These are phyloP conservation scores for Carpinus viminea DNA, from an alignment of 306 rosid species.

Conservation along the genomic window DNA sequence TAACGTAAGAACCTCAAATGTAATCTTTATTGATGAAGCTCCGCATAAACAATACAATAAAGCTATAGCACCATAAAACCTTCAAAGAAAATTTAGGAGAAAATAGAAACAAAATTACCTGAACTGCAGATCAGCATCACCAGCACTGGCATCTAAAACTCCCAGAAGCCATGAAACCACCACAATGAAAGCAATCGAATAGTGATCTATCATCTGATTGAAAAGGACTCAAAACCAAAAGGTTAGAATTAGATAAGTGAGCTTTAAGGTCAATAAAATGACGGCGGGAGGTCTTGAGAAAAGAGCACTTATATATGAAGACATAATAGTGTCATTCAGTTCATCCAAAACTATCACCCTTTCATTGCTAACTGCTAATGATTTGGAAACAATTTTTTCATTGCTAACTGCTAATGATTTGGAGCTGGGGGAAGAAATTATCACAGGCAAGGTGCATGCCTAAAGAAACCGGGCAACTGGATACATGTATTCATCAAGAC, in stretches of 20 bases:
- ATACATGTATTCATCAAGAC: too few relatives aligned
- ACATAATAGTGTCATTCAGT: neutral
- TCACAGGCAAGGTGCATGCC: too few relatives aligned
- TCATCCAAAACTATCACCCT: neutral
- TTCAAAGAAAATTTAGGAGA: neutral
- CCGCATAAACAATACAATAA: neutral
- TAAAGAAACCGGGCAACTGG: too few relatives aligned
- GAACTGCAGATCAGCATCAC: conserved; percentile 75
- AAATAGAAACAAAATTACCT: conserved; percentile 43
- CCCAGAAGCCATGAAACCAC: conserved; percentile 43
- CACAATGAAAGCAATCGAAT: conserved; percentile 47
- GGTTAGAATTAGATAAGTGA: conserved; percentile 20
- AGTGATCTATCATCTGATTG: conserved; percentile 58
- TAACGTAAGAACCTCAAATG: neutral
- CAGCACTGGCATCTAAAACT: conserved; percentile 67
- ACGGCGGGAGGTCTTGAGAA: neutral
- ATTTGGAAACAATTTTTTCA: neutral
- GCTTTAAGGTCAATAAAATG: neutral
- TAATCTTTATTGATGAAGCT: neutral
- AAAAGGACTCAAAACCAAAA: conserved; percentile 21
- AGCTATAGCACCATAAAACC: neutral
- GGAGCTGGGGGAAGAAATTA: too few relatives aligned
- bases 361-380: neutral
- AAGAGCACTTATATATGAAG: neutral
- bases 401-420: neutral